A percentile compares a stretch with the other conserved stretches of the same genome.
Conservation (phyloP, 2,329 filamentous ascomycete genomes). For the Corniculantispora saksenae region DNA sequence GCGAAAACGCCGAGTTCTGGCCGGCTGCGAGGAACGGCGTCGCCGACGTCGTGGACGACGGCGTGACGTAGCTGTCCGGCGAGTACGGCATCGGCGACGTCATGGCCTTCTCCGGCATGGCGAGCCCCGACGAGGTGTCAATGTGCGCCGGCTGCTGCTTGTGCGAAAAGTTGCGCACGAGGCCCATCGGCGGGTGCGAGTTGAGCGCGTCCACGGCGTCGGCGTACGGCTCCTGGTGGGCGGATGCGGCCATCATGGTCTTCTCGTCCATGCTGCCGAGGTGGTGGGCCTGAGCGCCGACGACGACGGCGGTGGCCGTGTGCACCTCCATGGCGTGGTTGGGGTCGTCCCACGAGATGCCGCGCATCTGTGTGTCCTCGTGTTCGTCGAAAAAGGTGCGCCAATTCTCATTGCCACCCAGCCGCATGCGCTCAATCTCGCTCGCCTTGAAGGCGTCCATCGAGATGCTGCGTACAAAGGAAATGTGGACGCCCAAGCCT, state of each 20-base stretch:
- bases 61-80: constrained; percentile 7
- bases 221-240: background rate
- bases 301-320: background rate
- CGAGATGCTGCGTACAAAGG: constrained; percentile 93
- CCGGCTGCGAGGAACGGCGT: constrained; percentile 5
- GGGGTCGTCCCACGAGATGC: constrained; percentile 45
- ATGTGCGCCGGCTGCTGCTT: background rate
- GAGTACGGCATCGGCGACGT: constrained; percentile 9
- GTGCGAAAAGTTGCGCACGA: constrained; percentile 16
- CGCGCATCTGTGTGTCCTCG: constrained; percentile 64
- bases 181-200: constrained; percentile 11
- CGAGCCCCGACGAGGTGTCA: background rate
- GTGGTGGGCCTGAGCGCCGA: background rate
- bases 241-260: background rate
- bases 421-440: constrained; percentile 91
- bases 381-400: constrained; percentile 81
- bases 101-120: background rate
- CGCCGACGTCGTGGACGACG: constrained; percentile 11
- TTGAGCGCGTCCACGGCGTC: constrained; percentile 1
- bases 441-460: constrained; percentile 97
- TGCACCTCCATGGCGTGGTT: background rate
- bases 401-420: constrained; percentile 88
- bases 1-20: background rate
- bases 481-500: constrained; percentile 94
- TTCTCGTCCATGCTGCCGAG: constrained; percentile 19